Conservation (phyloP, 805 yeast species). For the Priceomyces fermenticarens region DNA sequence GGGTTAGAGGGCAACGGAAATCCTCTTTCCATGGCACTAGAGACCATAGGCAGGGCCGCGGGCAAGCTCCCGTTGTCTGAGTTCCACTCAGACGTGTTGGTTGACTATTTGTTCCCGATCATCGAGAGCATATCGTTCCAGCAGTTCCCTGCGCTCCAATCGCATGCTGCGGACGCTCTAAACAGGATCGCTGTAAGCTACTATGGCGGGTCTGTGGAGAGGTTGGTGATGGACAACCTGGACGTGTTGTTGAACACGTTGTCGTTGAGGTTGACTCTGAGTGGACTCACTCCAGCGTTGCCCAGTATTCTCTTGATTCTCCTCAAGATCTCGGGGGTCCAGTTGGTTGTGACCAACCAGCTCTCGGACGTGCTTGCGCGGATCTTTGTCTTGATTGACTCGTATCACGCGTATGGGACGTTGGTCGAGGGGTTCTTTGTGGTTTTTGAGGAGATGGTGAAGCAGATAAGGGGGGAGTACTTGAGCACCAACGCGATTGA, state of each 20-base stretch:
- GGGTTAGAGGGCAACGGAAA: slow-evolving; percentile 15
- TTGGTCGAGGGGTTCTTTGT: slow-evolving; percentile 71
- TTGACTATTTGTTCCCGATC: slow-evolving; percentile 70
- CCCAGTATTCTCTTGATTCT: slow-evolving; percentile 68
- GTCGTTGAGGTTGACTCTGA: slow-evolving; percentile 66
- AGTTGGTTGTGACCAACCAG: slow-evolving; percentile 52
- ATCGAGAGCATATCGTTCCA: slow-evolving; percentile 65
- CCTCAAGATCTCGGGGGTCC: slow-evolving; percentile 66
- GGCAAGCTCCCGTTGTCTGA: slow-evolving; percentile 20
- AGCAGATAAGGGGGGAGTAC: slow-evolving; percentile 28
- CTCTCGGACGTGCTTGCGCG: slow-evolving; percentile 72
- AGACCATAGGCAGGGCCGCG: slow-evolving; percentile 38
- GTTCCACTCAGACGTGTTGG: slow-evolving; percentile 50
- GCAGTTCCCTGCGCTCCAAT: slow-evolving; percentile 43
- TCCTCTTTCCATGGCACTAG: slow-evolving; percentile 41
- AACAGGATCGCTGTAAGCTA: slow-evolving; percentile 47
- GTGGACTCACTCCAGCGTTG: slow-evolving; percentile 66
- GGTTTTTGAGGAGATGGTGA: slow-evolving; percentile 61
- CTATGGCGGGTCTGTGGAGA: slow-evolving; percentile 49
- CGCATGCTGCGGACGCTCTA: slow-evolving; percentile 56
- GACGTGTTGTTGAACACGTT: slow-evolving; percentile 81
- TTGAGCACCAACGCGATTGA: slow-evolving; percentile 1
- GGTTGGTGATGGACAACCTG: slow-evolving; percentile 60
- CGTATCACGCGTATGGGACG: slow-evolving; percentile 76
- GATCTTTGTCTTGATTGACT: slow-evolving; percentile 73